phyloP scores from a whole-genome alignment of 176 grass and related monocot genomes.

The Typha latifolia region DNA sequence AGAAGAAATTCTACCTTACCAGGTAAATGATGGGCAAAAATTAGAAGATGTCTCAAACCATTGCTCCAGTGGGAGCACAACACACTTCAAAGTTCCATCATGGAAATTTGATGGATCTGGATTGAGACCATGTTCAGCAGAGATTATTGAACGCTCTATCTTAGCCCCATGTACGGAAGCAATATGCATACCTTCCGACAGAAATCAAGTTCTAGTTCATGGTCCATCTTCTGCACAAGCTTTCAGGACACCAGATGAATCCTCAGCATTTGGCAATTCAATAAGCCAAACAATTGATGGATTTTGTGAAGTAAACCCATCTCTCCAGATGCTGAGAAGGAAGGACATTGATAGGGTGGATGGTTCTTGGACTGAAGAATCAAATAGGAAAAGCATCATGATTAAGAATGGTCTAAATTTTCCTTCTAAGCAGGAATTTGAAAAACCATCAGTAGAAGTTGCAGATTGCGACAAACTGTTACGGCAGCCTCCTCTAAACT shows the following conservation, averaged over 20 bases:
- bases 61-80: conserved; percentile 22
- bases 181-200: no score
- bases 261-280: conserved; percentile 4
- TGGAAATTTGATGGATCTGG: conserved; percentile 16
- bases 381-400: conserved; percentile 17
- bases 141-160: conserved; percentile 20
- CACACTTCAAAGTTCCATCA: conserved; percentile 29
- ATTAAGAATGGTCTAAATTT: conserved; percentile 28
- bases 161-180: background rate
- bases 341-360: conserved; percentile 23
- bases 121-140: conserved; percentile 40
- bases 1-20: conserved; percentile 20
- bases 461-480: conserved; percentile 18
- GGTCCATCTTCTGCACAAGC: no score
- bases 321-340: conserved; percentile 30
- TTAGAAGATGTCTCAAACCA: conserved; percentile 27
- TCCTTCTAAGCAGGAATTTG: conserved; percentile 24
- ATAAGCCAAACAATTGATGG: conserved; percentile 23
- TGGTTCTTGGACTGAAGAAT: conserved; percentile 25
- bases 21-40: conserved; percentile 17
- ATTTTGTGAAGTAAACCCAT: conserved; percentile 37
- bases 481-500: conserved; percentile 10
- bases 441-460: conserved; percentile 25
- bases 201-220: no score
- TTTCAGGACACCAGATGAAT: no score